These are phyloP conservation scores for Knoxdaviesia capensis DNA, from an alignment of 2,329 filamentous ascomycete genomes.

Conservation along the genomic window DNA sequence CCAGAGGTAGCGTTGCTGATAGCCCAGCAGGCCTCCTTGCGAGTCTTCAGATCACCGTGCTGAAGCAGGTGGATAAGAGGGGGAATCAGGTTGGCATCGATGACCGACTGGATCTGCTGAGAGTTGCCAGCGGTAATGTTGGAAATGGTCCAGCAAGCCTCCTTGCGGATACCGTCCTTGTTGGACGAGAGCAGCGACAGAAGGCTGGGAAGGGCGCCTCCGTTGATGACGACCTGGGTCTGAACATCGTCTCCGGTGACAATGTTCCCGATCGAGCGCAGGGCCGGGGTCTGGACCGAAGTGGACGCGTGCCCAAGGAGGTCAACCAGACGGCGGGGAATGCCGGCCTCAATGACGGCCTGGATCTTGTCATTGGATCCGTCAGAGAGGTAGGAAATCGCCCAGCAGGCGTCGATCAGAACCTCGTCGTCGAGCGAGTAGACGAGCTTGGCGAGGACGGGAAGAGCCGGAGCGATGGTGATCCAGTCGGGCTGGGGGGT, in stretches of 20 bases:
- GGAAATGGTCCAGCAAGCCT: slow-evolving; percentile 99
- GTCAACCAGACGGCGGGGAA: slow-evolving; percentile 88
- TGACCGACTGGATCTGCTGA: slow-evolving; percentile 87
- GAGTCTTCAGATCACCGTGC: slow-evolving; percentile 95
- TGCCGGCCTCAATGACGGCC: slow-evolving; percentile 94
- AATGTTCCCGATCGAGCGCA: slow-evolving; percentile 95
- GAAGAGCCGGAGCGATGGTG: slow-evolving; percentile 83
- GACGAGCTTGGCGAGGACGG: slow-evolving; percentile 88
- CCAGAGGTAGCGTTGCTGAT: slow-evolving; percentile 97
- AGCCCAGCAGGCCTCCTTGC: slow-evolving; percentile 98
- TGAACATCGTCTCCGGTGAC: slow-evolving; percentile 97
- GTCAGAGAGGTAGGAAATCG: slow-evolving; percentile 95
- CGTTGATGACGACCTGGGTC: slow-evolving; percentile 99
- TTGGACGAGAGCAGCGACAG: slow-evolving; percentile 85
- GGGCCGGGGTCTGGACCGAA: slow-evolving; percentile 90
- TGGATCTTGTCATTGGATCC: slow-evolving; percentile 99
- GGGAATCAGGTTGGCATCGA: slow-evolving; percentile 92
- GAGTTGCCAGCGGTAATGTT: slow-evolving; percentile 98
- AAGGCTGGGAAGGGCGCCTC: slow-evolving; percentile 78
- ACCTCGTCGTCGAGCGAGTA: slow-evolving; percentile 98
- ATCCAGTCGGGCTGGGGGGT: slow-evolving; percentile 96
- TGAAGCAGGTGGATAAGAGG: slow-evolving; percentile 89
- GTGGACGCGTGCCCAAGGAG: slow-evolving; percentile 96
- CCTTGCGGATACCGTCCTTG: slow-evolving; percentile 97
- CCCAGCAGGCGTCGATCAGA: slow-evolving; percentile 97